Evolutionary conservation across 2,329 filamentous ascomycete genomes (phyloP).

Genomic region (Pseudogymnoascus sp.): DNA sequence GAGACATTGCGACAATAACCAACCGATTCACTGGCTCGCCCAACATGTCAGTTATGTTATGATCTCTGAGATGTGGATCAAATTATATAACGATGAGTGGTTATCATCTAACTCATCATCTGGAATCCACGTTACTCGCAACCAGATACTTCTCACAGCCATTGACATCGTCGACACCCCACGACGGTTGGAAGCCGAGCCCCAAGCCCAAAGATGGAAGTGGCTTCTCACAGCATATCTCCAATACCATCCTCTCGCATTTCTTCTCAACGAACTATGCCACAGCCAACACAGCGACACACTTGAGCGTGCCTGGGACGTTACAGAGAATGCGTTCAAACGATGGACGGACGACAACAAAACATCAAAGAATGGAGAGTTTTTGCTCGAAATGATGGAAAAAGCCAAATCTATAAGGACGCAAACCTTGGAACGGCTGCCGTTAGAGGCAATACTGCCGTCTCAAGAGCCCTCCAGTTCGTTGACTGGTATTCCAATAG

Average conservation of each 20-base stretch:
- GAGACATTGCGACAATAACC: background rate
- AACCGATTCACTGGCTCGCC: background rate
- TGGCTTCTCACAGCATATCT: background rate
- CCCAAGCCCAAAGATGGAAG: background rate
- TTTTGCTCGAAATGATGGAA: background rate
- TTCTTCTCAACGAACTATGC: background rate
- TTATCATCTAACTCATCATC: background rate
- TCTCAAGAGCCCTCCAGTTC: background rate
- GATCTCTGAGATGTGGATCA: background rate
- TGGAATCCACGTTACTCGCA: background rate
- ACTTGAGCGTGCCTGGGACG: background rate
- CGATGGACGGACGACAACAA: background rate
- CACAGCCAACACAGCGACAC: background rate
- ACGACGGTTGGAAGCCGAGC: background rate
- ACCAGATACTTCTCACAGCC: constrained; percentile 4
- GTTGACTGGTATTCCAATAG: background rate
- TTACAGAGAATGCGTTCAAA: background rate
- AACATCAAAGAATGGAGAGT: background rate
- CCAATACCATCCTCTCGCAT: background rate
- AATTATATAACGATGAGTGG: background rate
- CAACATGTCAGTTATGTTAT: constrained; percentile 1
- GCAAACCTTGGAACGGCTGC: background rate
- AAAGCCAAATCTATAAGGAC: background rate
- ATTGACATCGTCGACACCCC: constrained; percentile 3
- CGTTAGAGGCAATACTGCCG: background rate